phyloP scores from a whole-genome alignment of 495 filamentous ascomycete species.

The Lasiosphaeria miniovina region DNA sequence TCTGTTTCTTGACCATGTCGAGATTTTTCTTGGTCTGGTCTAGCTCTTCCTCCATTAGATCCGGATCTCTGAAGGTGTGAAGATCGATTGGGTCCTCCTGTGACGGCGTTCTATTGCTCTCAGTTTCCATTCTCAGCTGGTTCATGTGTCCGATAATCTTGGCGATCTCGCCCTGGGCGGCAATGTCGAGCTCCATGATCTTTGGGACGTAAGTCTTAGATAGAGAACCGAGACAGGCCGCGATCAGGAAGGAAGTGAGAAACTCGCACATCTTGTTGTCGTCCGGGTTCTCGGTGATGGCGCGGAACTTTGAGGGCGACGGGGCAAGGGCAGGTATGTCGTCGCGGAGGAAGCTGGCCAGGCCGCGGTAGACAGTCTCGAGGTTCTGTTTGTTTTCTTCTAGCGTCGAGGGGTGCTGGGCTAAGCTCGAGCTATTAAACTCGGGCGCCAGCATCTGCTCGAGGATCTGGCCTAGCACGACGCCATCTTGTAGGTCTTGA shows the following conservation, averaged over 20 bases:
- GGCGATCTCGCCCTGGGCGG: constrained; percentile 33
- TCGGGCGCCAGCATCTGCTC: constrained; percentile 55
- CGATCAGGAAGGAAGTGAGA: constrained; percentile 60
- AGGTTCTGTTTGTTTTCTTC: constrained; percentile 58
- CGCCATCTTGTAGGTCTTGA: constrained; percentile 71
- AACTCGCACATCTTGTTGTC: constrained; percentile 51
- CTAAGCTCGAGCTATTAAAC: constrained; percentile 65
- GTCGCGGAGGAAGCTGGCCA: constrained; percentile 60
- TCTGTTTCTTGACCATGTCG: constrained; percentile 30
- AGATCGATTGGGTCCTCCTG: constrained; percentile 15
- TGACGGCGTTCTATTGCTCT: constrained; percentile 17
- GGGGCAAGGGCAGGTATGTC: constrained; percentile 33
- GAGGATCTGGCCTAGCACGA: constrained; percentile 69
- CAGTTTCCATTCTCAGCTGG: constrained; percentile 28
- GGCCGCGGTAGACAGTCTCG: constrained; percentile 64
- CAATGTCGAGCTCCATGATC: constrained; percentile 31
- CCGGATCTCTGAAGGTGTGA: constrained; percentile 27
- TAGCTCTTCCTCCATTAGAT: constrained; percentile 33
- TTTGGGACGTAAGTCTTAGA: constrained; percentile 53
- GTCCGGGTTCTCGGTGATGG: constrained; percentile 36
- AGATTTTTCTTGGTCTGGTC: constrained; percentile 28
- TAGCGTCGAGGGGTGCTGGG: constrained; percentile 54
- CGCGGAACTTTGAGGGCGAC: constrained; percentile 35
- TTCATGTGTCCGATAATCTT: constrained; percentile 33
- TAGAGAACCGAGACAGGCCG: constrained; percentile 57